Evolutionary conservation across 495 filamentous ascomycete genomes (phyloP).

Genomic region (Xylaria grammica): DNA sequence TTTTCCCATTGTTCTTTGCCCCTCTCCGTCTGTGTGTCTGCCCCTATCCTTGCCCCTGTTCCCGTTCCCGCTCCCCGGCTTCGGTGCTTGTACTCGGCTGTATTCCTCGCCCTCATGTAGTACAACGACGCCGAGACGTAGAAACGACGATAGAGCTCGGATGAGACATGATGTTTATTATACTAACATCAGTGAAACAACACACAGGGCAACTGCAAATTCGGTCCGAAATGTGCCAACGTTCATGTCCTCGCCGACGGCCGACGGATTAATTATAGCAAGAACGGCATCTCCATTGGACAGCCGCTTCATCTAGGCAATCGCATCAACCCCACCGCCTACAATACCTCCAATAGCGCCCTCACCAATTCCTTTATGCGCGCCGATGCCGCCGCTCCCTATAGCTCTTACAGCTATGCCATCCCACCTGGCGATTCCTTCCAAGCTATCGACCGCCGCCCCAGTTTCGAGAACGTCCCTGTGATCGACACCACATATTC

Average conservation of each 20-base stretch:
- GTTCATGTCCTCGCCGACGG: slow-evolving; percentile 95
- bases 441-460: slow-evolving; percentile 49
- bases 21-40: neutral
- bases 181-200: slow-evolving; percentile 42
- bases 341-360: slow-evolving; percentile 67
- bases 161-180: slow-evolving; percentile 19
- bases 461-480: slow-evolving; percentile 63
- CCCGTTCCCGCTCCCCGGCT: neutral
- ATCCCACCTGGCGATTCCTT: slow-evolving; percentile 45
- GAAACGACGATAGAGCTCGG: neutral
- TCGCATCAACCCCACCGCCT: slow-evolving; percentile 68
- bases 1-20: neutral
- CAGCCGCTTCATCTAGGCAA: slow-evolving; percentile 66
- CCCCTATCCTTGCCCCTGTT: neutral
- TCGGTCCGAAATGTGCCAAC: slow-evolving; percentile 95
- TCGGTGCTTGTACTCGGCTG: neutral
- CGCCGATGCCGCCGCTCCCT: slow-evolving; percentile 62
- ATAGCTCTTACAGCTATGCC: slow-evolving; percentile 44
- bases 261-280: slow-evolving; percentile 78
- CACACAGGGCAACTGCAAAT: slow-evolving; percentile 94
- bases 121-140: neutral
- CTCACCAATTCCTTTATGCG: slow-evolving; percentile 83
- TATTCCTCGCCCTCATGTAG: neutral
- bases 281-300: slow-evolving; percentile 58
- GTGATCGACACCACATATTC: slow-evolving; percentile 81